These are phyloP conservation scores for Melastoma malabathricum DNA, from an alignment of 345 rosid genomes.

Conservation along the genomic window DNA sequence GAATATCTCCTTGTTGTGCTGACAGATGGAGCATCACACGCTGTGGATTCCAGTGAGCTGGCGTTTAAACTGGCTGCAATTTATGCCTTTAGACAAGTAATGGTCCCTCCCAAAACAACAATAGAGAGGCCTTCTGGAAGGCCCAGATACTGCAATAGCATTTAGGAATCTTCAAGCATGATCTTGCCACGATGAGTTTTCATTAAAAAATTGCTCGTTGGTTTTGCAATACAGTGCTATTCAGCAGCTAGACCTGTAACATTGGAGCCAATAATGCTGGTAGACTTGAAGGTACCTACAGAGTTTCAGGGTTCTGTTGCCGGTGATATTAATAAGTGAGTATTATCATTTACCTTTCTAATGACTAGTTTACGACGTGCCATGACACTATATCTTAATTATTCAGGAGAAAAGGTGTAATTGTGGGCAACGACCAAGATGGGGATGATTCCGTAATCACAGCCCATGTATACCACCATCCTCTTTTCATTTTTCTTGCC, in stretches of 20 bases:
- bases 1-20: conserved; percentile 75
- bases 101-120: background rate
- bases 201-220: too few species aligned
- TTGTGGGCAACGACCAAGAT: conserved; percentile 93
- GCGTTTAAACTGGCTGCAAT: conserved; percentile 96
- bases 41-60: conserved; percentile 97
- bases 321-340: conserved; percentile 96
- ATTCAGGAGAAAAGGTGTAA: conserved; percentile 91
- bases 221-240: conserved; percentile 44
- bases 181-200: too few species aligned
- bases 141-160: too few species aligned
- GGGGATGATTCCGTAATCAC: conserved; percentile 85
- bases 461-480: conserved; percentile 40
- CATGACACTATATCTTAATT: background rate
- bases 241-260: conserved; percentile 79
- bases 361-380: background rate
- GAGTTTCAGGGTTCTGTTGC: conserved; percentile 96
- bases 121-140: too few species aligned
- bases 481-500: background rate
- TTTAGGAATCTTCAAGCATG: too few species aligned
- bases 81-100: conserved; percentile 90
- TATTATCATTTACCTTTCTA: background rate
- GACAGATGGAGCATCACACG: conserved; percentile 90
- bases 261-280: conserved; percentile 91
- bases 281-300: conserved; percentile 88